phyloP scores from a whole-genome alignment of 116 monocot genomes.

The Trichopus zeylanicus region DNA sequence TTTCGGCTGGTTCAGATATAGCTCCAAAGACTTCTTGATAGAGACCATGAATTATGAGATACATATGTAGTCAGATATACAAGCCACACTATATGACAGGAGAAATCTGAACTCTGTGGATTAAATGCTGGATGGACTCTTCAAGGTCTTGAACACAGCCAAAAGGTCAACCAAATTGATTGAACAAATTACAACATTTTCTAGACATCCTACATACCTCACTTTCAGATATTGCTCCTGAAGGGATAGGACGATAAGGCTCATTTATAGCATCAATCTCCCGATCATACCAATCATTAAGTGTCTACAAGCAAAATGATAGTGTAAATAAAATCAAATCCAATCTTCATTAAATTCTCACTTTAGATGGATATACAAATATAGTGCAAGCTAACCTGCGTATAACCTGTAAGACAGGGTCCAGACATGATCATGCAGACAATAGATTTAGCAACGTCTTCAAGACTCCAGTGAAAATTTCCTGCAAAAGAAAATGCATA shows the following conservation, averaged over 20 bases:
- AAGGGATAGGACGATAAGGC: constrained; percentile 99
- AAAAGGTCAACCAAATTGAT: background rate
- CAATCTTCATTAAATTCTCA: background rate
- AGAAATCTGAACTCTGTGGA: too few relatives aligned
- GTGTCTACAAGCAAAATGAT: constrained; percentile 40
- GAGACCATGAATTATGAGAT: too few relatives aligned
- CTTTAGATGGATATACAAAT: background rate
- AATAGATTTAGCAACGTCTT: constrained; percentile 90
- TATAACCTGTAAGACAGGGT: constrained; percentile 90
- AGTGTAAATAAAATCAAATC: constrained; percentile 1
- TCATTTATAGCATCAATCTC: constrained; percentile 98
- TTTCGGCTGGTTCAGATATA: too few relatives aligned
- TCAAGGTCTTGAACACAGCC: too few relatives aligned
- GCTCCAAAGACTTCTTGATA: too few relatives aligned
- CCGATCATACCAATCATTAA: constrained; percentile 99
- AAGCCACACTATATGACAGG: too few relatives aligned
- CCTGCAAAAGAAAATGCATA: constrained; percentile 33
- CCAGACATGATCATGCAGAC: constrained; percentile 97
- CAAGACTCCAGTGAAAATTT: constrained; percentile 90
- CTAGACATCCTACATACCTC: constrained; percentile 51
- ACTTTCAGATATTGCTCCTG: constrained; percentile 88
- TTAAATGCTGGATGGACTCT: too few relatives aligned
- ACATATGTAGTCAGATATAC: too few relatives aligned
- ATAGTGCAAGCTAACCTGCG: constrained; percentile 47
- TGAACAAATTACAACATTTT: background rate